Evolutionary conservation across 225 moss, liverwort and hornwort genomes (phyloP).

Genomic region (Bryum argenteum): DNA sequence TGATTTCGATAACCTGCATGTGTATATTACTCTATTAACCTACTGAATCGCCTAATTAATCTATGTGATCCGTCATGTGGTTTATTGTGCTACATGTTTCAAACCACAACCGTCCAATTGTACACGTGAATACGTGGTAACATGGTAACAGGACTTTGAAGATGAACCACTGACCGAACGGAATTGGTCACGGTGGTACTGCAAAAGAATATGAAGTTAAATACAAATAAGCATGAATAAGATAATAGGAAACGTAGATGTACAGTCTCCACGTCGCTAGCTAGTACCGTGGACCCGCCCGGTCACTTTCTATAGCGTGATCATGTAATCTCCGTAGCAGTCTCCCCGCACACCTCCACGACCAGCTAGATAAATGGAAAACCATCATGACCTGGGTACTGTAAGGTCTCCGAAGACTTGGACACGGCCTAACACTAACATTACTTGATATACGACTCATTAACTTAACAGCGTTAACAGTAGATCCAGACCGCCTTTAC

Average conservation of each 20-base stretch:
- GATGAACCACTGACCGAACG: constrained; percentile 16
- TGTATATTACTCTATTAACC: too few species aligned
- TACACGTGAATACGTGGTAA: neutral
- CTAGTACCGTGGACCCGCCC: constrained; percentile 29
- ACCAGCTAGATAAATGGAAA: constrained; percentile 34
- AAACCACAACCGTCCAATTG: neutral
- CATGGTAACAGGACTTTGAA: constrained; percentile 18
- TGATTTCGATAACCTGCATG: neutral
- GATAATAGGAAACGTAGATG: constrained; percentile 23
- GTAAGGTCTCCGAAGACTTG: constrained; percentile 26
- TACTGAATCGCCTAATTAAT: too few species aligned
- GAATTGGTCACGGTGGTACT: constrained; percentile 18
- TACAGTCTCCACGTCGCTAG: constrained; percentile 32
- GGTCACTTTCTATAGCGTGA: constrained; percentile 42
- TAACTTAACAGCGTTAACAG: neutral
- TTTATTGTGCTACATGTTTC: neutral
- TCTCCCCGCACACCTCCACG: constrained; percentile 34
- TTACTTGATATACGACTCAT: neutral
- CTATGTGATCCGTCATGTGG: neutral
- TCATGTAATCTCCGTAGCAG: constrained; percentile 39
- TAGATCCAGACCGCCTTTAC: neutral
- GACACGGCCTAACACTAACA: constrained; percentile 13
- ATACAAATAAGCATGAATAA: constrained; percentile 13
- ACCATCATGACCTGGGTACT: constrained; percentile 32
- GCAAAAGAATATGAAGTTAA: constrained; percentile 1